Evolutionary conservation across 2,329 filamentous ascomycete genomes (phyloP).

Genomic region (Ambrosiella beaveri): DNA sequence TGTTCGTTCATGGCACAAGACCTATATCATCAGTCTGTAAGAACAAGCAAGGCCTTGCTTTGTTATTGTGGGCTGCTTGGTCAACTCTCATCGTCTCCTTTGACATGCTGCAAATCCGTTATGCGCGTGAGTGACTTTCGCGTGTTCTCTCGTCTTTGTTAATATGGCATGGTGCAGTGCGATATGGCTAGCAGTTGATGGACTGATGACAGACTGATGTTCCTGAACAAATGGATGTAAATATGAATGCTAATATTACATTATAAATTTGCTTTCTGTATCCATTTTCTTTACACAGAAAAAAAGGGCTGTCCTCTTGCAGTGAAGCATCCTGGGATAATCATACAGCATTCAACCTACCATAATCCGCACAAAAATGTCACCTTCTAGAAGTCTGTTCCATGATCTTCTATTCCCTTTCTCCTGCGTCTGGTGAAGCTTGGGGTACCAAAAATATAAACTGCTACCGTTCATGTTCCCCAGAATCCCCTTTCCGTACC

Average conservation of each 20-base stretch:
- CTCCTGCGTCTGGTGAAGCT: background rate
- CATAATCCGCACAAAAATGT: too few relatives aligned
- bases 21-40: background rate
- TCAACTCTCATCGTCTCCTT: background rate
- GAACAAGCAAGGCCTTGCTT: background rate
- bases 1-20: background rate
- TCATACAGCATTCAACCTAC: too few relatives aligned
- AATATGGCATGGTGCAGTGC: background rate
- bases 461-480: background rate
- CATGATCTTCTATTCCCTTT: background rate
- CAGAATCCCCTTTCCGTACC: background rate
- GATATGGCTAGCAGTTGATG: background rate
- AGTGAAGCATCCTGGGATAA: too few relatives aligned
- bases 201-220: background rate
- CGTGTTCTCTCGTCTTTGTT: background rate
- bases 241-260: too few relatives aligned
- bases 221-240: too few relatives aligned
- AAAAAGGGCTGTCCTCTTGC: background rate
- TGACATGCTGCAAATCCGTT: background rate
- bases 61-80: background rate
- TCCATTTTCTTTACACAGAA: background rate
- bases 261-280: background rate
- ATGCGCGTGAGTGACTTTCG: constrained; percentile 1
- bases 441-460: background rate
- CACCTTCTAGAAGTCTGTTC: too few relatives aligned